Conservation (phyloP, 805 yeast species). For the Ogataea dorogensis region DNA sequence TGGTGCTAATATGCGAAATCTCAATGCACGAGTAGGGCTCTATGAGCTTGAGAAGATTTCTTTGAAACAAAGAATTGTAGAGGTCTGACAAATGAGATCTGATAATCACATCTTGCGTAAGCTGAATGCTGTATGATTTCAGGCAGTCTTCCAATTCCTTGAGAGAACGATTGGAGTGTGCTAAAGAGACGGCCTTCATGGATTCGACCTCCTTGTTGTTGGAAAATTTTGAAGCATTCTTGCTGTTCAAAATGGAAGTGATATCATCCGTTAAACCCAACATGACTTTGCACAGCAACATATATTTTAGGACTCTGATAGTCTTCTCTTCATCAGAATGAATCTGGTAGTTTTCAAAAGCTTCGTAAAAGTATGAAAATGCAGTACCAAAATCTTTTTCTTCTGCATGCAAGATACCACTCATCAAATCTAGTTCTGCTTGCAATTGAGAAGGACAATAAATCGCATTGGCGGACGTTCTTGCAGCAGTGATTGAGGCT, state of each 20-base stretch:
- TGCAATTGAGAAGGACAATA: constrained; percentile 92
- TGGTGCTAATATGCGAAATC: constrained; percentile 78
- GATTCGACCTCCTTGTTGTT: constrained; percentile 89
- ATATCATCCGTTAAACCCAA: constrained; percentile 83
- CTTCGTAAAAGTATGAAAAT: constrained; percentile 90
- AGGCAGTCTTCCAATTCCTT: constrained; percentile 88
- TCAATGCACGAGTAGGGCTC: constrained; percentile 98
- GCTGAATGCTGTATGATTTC: constrained; percentile 64
- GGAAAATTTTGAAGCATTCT: constrained; percentile 39
- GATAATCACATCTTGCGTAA: constrained; percentile 82
- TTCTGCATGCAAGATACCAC: constrained; percentile 94
- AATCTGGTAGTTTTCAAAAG: constrained; percentile 83
- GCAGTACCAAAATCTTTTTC: constrained; percentile 97
- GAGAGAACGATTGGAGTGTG: constrained; percentile 85
- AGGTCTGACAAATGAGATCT: constrained; percentile 89
- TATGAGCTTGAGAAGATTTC: constrained; percentile 88
- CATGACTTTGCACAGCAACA: constrained; percentile 93
- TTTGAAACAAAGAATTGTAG: constrained; percentile 89
- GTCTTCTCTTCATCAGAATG: constrained; percentile 39
- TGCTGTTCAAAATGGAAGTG: constrained; percentile 71
- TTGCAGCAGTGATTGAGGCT: constrained; percentile 90
- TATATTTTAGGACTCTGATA: constrained; percentile 80
- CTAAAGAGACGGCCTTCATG: constrained; percentile 88
- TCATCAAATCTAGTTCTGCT: constrained; percentile 92
- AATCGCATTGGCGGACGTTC: constrained; percentile 96